phyloP scores from a whole-genome alignment of 2,329 filamentous ascomycete genomes.

The Fusarium sp. region DNA sequence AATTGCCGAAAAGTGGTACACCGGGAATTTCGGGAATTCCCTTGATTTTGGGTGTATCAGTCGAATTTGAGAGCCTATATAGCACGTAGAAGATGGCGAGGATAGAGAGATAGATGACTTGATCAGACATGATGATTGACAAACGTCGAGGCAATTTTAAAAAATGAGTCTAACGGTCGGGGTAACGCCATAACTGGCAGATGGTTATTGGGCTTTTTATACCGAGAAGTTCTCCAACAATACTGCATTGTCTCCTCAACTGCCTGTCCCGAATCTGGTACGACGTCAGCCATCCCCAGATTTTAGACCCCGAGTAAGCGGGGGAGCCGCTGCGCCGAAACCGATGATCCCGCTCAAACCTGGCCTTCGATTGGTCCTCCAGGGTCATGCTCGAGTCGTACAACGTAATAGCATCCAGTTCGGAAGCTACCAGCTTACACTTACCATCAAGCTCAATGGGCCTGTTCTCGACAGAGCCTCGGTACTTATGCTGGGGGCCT shows the following conservation, averaged over 20 bases:
- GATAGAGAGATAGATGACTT: constrained; percentile 22
- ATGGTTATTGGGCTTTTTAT: constrained; percentile 8
- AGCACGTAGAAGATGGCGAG: constrained; percentile 22
- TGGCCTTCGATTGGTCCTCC: constrained; percentile 7
- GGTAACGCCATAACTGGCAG: neutral
- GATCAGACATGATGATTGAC: constrained; percentile 28
- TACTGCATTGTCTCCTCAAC: constrained; percentile 19
- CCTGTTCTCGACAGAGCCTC: no score
- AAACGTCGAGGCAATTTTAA: neutral
- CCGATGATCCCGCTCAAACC: constrained; percentile 11
- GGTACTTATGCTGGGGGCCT: no score
- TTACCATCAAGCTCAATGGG: no score
- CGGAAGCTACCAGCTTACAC: no score
- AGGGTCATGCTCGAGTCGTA: neutral
- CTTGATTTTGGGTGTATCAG: constrained; percentile 73
- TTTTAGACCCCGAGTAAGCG: constrained; percentile 25
- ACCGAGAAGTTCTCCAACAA: constrained; percentile 4
- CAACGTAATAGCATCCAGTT: neutral
- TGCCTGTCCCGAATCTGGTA: constrained; percentile 10
- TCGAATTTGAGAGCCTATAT: constrained; percentile 58
- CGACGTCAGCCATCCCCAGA: neutral
- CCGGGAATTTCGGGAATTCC: constrained; percentile 73
- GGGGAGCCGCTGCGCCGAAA: constrained; percentile 23
- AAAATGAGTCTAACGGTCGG: neutral
- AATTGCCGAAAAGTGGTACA: constrained; percentile 74